These are phyloP conservation scores for Apium graveolens DNA, from an alignment of 129 eudicot species.

Conservation along the genomic window DNA sequence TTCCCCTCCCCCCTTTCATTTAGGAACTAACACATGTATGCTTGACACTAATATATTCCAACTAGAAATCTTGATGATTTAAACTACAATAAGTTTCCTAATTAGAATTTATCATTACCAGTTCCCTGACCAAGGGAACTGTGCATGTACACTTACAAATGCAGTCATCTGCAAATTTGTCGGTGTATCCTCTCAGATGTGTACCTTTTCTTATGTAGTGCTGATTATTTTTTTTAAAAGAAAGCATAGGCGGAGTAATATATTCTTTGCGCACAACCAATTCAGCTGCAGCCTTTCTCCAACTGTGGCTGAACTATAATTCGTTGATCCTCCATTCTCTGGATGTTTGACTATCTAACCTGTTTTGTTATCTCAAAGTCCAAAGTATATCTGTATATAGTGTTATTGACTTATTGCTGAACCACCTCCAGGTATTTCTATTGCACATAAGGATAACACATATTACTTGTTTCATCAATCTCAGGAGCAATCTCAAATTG, in stretches of 20 bases:
- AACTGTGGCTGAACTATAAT: not conserved
- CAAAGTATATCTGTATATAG: too few relatives aligned
- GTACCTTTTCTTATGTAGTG: not conserved
- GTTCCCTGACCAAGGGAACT: not conserved
- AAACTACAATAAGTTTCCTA: too few relatives aligned
- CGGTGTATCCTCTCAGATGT: not conserved
- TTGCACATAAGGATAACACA: too few relatives aligned
- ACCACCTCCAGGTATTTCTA: too few relatives aligned
- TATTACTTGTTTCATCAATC: conserved; percentile 14
- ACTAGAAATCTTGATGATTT: not conserved
- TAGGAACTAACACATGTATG: not conserved
- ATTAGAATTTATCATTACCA: not conserved
- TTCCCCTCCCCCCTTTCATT: not conserved
- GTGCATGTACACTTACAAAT: too few relatives aligned
- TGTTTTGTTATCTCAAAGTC: too few relatives aligned
- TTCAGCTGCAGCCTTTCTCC: not conserved
- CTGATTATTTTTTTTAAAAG: not conserved
- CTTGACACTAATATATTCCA: not conserved
- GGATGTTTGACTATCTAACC: not conserved
- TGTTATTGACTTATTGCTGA: too few relatives aligned
- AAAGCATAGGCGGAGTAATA: not conserved
- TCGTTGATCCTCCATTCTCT: not conserved
- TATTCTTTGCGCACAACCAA: not conserved
- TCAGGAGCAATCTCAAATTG: conserved; percentile 77
- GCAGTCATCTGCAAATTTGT: not conserved